A percentile compares a stretch with the other conserved stretches of the same genome.
Conservation (phyloP, 306 rosid genomes). For the Inga oerstediana region DNA sequence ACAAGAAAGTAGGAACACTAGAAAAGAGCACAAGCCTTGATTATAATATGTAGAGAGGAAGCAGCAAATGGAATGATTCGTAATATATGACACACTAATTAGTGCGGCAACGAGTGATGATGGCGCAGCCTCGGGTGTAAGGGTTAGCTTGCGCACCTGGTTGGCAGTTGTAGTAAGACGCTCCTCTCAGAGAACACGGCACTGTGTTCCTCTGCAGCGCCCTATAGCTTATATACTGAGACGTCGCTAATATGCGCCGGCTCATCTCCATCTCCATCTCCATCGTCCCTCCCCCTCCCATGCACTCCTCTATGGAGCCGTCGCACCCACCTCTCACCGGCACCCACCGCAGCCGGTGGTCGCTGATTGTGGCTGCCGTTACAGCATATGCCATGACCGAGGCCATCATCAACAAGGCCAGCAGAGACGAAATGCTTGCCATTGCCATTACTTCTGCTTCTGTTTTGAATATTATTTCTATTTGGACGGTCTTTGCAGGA, state of each 20-base stretch:
- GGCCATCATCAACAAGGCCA: constrained; percentile 36
- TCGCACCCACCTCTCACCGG: constrained; percentile 42
- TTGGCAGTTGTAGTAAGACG: constrained; percentile 81
- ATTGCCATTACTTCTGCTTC: constrained; percentile 32
- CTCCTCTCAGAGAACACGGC: constrained; percentile 79
- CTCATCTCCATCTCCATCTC: constrained; percentile 39
- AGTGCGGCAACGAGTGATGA: constrained; percentile 81
- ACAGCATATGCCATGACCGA: constrained; percentile 7
- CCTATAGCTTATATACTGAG: constrained; percentile 70
- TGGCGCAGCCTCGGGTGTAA: constrained; percentile 71
- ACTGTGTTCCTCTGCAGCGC: constrained; percentile 74
- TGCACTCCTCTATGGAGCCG: constrained; percentile 76
- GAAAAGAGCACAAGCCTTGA: constrained; percentile 11
- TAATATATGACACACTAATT: neutral
- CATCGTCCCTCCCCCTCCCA: constrained; percentile 44
- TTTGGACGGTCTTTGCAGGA: neutral
- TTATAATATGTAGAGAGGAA: too few species aligned
- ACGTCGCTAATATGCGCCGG: constrained; percentile 77
- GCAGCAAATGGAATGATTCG: neutral
- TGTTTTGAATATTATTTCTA: neutral
- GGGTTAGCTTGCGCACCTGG: constrained; percentile 76
- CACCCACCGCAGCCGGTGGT: constrained; percentile 46
- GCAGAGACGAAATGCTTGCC: constrained; percentile 39
- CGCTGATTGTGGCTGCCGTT: constrained; percentile 24
- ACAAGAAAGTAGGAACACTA: constrained; percentile 1